Percentiles rank a stretch among this genome's conserved stretches.
These are phyloP conservation scores for Myxozyma geophila DNA, from an alignment of 805 yeast species.

Conservation along the genomic window DNA sequence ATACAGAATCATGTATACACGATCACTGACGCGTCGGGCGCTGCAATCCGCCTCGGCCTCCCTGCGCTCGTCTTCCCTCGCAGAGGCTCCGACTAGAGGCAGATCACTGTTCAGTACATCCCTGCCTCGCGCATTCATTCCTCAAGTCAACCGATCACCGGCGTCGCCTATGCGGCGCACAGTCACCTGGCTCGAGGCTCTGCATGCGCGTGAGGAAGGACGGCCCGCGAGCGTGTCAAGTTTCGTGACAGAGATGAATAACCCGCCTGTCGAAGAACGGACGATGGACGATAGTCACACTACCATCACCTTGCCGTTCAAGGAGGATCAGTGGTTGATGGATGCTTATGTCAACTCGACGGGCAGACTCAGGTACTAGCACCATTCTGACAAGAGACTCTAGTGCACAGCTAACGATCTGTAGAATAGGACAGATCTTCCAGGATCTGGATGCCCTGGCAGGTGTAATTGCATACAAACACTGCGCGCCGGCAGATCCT, in stretches of 20 bases:
- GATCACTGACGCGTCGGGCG: neutral
- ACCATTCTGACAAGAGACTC: neutral
- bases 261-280: constrained; percentile 70
- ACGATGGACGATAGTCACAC: constrained; percentile 72
- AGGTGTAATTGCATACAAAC: constrained; percentile 90
- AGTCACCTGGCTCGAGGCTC: constrained; percentile 87
- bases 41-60: neutral
- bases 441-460: constrained; percentile 94
- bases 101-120: neutral
- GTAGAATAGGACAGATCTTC: constrained; percentile 85
- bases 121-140: constrained; percentile 38
- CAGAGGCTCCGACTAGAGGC: no score
- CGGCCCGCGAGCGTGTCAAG: constrained; percentile 59
- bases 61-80: no score
- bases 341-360: constrained; percentile 88
- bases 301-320: constrained; percentile 68
- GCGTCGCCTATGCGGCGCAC: constrained; percentile 49
- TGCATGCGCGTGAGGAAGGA: constrained; percentile 72
- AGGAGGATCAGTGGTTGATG: constrained; percentile 77
- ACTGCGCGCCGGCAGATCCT: constrained; percentile 94
- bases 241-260: constrained; percentile 37
- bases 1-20: no score
- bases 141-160: constrained; percentile 42
- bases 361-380: constrained; percentile 59
- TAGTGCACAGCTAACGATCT: neutral